These are phyloP conservation scores for Calocybe indica DNA, from an alignment of 768 basidiomycete species.

Conservation along the genomic window DNA sequence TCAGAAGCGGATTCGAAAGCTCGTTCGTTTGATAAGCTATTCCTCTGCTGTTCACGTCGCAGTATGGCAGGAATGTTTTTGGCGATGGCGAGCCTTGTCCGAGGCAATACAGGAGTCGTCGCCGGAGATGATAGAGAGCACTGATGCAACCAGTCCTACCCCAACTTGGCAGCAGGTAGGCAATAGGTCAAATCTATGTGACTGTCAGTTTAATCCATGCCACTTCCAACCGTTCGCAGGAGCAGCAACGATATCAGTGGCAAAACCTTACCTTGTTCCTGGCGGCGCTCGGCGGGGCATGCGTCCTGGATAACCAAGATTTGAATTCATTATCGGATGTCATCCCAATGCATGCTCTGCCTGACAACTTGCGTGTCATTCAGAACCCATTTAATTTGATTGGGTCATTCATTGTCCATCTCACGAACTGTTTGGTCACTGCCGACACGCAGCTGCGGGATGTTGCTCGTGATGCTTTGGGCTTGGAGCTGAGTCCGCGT, in stretches of 20 bases:
- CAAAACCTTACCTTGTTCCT: conserved; percentile 78
- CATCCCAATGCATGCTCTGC: conserved; percentile 54
- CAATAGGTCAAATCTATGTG: background rate
- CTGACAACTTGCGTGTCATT: conserved; percentile 65
- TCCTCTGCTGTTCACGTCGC: conserved; percentile 66
- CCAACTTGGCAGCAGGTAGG: conserved; percentile 22
- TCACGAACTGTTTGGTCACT: conserved; percentile 65
- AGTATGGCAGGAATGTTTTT: conserved; percentile 81
- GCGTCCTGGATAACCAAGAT: conserved; percentile 48
- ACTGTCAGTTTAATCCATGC: background rate
- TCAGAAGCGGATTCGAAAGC: conserved; percentile 74
- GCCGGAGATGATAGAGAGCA: conserved; percentile 24
- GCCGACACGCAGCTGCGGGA: conserved; percentile 68
- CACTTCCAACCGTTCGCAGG: conserved; percentile 33
- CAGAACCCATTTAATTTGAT: conserved; percentile 54
- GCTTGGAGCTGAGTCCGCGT: conserved; percentile 68
- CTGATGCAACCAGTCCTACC: conserved; percentile 15
- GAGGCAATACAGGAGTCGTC: conserved; percentile 45
- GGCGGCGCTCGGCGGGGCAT: conserved; percentile 65
- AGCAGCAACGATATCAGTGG: conserved; percentile 69
- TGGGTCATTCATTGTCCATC: conserved; percentile 56
- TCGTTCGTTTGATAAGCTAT: conserved; percentile 57
- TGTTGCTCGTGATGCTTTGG: conserved; percentile 73
- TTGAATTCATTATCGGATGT: conserved; percentile 43
- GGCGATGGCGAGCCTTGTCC: conserved; percentile 62